Percentiles rank a stretch among this genome's conserved stretches.
Evolutionary conservation across 768 basidiomycete genomes (phyloP).

Genomic region (Tylopilus felleus): DNA sequence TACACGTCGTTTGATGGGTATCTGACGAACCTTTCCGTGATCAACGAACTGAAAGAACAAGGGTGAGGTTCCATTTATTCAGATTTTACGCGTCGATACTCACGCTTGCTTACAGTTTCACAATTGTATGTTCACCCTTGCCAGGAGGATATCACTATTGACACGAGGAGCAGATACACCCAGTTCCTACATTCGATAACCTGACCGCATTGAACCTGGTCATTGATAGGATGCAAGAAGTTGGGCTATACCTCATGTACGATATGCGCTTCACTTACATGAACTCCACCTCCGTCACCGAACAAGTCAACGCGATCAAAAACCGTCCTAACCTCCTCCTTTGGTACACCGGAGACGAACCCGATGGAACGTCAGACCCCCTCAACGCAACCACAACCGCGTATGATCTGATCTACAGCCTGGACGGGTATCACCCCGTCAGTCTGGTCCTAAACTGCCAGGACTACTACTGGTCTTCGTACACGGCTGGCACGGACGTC

Average conservation of each 20-base stretch:
- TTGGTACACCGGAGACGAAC: constrained; percentile 76
- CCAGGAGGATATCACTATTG: neutral
- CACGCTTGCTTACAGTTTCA: constrained; percentile 8
- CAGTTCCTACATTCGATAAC: constrained; percentile 63
- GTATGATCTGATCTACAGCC: constrained; percentile 53
- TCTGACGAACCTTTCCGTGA: constrained; percentile 21
- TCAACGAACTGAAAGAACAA: constrained; percentile 33
- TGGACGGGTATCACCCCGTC: constrained; percentile 67
- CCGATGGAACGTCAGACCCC: constrained; percentile 68
- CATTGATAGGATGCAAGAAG: constrained; percentile 68
- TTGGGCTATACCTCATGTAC: constrained; percentile 73
- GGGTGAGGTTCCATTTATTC: constrained; percentile 17
- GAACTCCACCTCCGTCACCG: constrained; percentile 57
- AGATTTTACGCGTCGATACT: neutral
- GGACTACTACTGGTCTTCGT: constrained; percentile 60
- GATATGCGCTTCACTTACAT: constrained; percentile 76
- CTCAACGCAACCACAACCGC: constrained; percentile 50
- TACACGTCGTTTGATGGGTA: constrained; percentile 42
- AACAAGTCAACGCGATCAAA: constrained; percentile 69
- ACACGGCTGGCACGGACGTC: constrained; percentile 64
- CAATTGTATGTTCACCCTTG: constrained; percentile 31
- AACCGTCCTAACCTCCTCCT: constrained; percentile 63
- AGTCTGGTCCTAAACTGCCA: constrained; percentile 64
- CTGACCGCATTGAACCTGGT: constrained; percentile 54
- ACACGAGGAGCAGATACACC: constrained; percentile 50